phyloP scores from a whole-genome alignment of 192 early-diverging fungal genomes.

The Backusella mclennaniae region DNA sequence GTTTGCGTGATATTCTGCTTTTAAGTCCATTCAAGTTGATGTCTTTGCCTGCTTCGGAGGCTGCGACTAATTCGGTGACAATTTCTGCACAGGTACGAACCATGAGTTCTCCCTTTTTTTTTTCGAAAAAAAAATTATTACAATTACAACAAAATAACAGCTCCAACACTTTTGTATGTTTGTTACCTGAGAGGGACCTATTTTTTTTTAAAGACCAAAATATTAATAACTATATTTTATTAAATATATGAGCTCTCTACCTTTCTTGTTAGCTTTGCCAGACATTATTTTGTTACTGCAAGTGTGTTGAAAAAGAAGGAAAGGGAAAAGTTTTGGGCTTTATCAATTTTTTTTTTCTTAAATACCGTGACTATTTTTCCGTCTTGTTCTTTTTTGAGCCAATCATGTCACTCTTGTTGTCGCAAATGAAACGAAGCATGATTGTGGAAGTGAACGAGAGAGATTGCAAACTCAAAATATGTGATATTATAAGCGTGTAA shows the following conservation, averaged over 20 bases:
- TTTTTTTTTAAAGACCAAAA: neutral
- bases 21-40: slow-evolving; percentile 90
- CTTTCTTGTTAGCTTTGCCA: slow-evolving; percentile 3
- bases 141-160: neutral
- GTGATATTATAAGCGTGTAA: neutral
- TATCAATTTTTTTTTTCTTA: neutral
- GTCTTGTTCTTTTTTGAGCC: neutral
- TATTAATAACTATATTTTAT: neutral
- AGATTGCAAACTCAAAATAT: neutral
- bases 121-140: neutral
- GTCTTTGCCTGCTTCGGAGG: slow-evolving; percentile 62
- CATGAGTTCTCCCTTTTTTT: slow-evolving; percentile 66
- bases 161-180: neutral
- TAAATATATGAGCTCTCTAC: neutral
- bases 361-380: neutral
- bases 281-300: neutral
- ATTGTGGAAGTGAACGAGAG: neutral
- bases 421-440: neutral
- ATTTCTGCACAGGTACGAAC: slow-evolving; percentile 88
- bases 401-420: neutral
- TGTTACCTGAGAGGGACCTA: slow-evolving; percentile 26
- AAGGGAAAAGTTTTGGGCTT: neutral
- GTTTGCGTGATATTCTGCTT: slow-evolving; percentile 64
- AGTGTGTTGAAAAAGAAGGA: neutral
- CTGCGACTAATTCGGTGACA: slow-evolving; percentile 81